Base-by-base conservation (phyloP, 768 basidiomycete genomes). In the Lactarius indigo region DNA sequence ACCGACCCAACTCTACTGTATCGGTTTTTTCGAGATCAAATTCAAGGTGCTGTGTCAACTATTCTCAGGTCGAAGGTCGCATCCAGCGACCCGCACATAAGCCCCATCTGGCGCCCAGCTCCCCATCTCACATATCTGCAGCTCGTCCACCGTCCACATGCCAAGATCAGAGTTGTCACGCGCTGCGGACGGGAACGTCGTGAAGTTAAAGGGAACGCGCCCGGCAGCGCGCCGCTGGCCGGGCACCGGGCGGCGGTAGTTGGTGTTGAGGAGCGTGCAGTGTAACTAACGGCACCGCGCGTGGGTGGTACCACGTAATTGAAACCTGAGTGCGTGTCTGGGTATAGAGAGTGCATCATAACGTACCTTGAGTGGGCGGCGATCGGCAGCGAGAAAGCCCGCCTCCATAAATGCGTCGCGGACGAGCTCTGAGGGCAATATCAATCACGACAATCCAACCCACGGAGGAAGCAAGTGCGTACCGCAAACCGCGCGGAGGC, bases 141-240 rank as follows among this genome's bases (percentile, higher is more conserved):
- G 13, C 50, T 52, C 50, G 13, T 52, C 50, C 7, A 52, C 50
- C n/a, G 50, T 15, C 47, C 26, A 52, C 26, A 13, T 26, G 6
- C 89, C 89, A 26, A 90, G 78, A 41, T 84, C 70, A 28, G 86
- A 79, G 5, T 65, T 60, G 18, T 23, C n/a, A 23, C 23, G n/a
- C 12, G 57, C 6, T 7, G 41, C 42, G 59, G 18, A 37, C 13
- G 50, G 47, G 10, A 23, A 26, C n/a, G 23, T 13, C 4, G 47
- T 12, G 12, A 50, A 50, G n/a, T 23, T 5, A 10, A 50, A 50
- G 13, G 47, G 47, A 23, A 23, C 23, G 47, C 23, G 23, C 12
- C n/a, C 12, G 23, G 23, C 5, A 23, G 23, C 4, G n/a, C 44
- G n/a, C 20, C 44, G 44, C 44, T 23, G 44, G 9, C 47, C 12